Conservation (phyloP, 495 filamentous ascomycete genomes). For the Saxophila tyrrhenica region DNA sequence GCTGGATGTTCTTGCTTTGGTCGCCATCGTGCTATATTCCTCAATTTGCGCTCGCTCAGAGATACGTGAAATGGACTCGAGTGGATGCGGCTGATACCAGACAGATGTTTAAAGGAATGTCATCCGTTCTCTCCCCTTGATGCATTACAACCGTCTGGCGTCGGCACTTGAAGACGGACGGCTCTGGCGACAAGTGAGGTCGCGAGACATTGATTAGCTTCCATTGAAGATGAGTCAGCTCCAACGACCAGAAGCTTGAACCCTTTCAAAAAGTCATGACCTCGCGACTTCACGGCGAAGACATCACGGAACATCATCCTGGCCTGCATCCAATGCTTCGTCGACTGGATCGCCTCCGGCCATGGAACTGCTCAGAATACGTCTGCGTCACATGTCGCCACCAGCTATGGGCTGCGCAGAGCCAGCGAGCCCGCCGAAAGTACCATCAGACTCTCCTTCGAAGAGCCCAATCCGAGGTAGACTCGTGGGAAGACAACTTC, state of each 20-base stretch:
- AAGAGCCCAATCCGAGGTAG: background rate
- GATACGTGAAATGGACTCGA: background rate
- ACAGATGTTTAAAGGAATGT: too few relatives aligned
- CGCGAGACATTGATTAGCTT: background rate
- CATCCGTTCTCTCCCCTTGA: too few relatives aligned
- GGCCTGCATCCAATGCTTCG: background rate
- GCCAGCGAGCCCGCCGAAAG: background rate
- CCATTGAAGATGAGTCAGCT: background rate
- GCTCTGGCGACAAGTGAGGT: too few relatives aligned
- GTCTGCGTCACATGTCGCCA: background rate
- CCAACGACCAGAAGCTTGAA: too few relatives aligned
- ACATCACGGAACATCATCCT: background rate
- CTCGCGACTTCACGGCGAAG: background rate
- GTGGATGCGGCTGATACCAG: too few relatives aligned
- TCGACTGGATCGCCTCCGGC: background rate
- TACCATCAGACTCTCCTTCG: background rate
- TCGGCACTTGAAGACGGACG: background rate
- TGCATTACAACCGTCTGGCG: too few relatives aligned
- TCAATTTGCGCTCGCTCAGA: background rate
- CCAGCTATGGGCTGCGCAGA: background rate
- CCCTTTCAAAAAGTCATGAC: too few relatives aligned
- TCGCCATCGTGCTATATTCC: background rate
- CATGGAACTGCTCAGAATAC: background rate
- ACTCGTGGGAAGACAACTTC: background rate
- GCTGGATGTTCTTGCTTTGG: background rate